Base-by-base conservation (phyloP, 2,329 filamentous ascomycete species). In the Arachnomyces sp. region DNA sequence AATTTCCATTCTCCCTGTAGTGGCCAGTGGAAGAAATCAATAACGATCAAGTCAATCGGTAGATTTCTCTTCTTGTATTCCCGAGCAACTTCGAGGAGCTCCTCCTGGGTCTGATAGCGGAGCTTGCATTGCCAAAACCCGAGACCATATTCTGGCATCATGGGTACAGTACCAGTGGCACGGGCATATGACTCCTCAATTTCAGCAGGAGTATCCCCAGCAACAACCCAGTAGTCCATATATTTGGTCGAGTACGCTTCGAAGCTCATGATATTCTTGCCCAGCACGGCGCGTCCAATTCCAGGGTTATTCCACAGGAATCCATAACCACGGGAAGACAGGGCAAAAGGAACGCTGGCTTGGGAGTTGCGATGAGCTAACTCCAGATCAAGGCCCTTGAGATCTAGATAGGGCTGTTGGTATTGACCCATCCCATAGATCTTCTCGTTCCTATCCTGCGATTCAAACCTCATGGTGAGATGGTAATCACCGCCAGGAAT, bases 111-210 rank as follows among this genome's bases (percentile, higher is more conserved):
- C 55, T 77, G 74, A 48, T 82, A 82, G 1, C 78, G 67, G 8
- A 82, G 61, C 56, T 80, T 82, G 57, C 76, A 81, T 53, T 82
- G 79, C 78, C 78, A 82, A 53, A 82, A 82, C 0, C 79, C 79
- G 0, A 82, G 65, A 0, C 77, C 78, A 49, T 80, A 81, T 48
- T 81, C 78, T 2, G 79, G 79, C 78, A 82, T 82, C 71, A 77
- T 76, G 0, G 79, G 79, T 0, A 74, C 75, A 28, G 66, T 71
- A 0, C 79, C 79, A 0, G 77, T 79, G 2, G 66, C 74, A 3
- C 59, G 57, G 0, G 72, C 71, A 48, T 82, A 82, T 0, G 70
- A 64, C 43, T 75, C 63, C 5, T 73, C 68, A 31, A 82, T 79
- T 28, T 75, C 66, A 0, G 66, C 64, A 0, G 78, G 78, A 0